Evolutionary conservation across 768 basidiomycete species (phyloP).

Genomic region (Trametes meyenii): DNA sequence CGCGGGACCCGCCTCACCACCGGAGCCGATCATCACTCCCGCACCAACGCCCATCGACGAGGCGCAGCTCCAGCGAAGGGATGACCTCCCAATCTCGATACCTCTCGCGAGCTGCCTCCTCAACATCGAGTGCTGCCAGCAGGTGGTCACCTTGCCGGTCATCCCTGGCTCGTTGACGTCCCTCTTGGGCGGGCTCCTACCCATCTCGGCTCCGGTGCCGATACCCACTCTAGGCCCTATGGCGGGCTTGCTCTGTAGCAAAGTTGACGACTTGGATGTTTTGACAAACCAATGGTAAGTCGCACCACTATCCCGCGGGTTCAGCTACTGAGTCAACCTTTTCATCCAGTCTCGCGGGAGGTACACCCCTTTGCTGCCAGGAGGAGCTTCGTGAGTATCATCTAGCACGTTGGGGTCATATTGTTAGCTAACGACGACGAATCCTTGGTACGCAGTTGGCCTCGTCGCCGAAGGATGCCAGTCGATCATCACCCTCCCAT

Average conservation of each 20-base stretch:
- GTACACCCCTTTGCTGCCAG: constrained; percentile 19
- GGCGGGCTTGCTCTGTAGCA: constrained; percentile 8
- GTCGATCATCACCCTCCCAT: not conserved
- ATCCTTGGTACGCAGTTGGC: not conserved
- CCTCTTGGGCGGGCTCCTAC: not conserved
- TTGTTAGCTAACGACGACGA: not conserved
- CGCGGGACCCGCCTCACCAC: not conserved
- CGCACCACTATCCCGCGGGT: not conserved
- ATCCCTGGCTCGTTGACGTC: constrained; percentile 7
- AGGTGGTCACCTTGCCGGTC: constrained; percentile 3
- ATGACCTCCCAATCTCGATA: not conserved
- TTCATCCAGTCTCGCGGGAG: constrained; percentile 5
- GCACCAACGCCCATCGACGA: not conserved
- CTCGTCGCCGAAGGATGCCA: constrained; percentile 17
- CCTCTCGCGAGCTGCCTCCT: not conserved
- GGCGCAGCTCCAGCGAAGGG: not conserved
- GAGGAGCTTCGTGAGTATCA: not conserved
- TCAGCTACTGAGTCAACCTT: not conserved
- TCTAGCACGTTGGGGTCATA: not conserved
- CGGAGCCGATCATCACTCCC: constrained; percentile 7
- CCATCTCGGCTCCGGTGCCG: constrained; percentile 12
- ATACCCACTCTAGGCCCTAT: constrained; percentile 19
- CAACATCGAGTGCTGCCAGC: constrained; percentile 14
- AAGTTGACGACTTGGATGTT: not conserved
- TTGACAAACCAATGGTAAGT: constrained; percentile 16